Base-by-base conservation (phyloP, 306 rosid species). In the Prunus mira region DNA sequence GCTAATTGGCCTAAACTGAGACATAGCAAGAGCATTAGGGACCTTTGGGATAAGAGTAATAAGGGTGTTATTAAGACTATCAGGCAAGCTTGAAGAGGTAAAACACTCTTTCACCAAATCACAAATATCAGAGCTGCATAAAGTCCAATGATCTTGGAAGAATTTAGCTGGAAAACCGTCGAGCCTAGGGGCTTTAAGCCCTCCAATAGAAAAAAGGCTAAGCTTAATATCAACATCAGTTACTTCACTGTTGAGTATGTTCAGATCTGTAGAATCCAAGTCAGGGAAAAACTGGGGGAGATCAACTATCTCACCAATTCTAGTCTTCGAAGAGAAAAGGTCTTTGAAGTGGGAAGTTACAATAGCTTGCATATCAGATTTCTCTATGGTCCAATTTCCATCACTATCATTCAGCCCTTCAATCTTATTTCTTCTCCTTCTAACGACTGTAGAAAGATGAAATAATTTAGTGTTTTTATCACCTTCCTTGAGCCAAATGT, bases 281-380 rank as follows among this genome's bases (percentile, higher is more conserved):
- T 1, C 1, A 0, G 3, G 65, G 8, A 60, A 60, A 0, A 24
- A 5, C 0, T 60, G 9, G 0, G 34, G 65, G 0, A 30, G 32
- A 30, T 3, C 32, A 30, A 30, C 4, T 5, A 30, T 3, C 32
- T 30, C 32, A 30, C 32, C 32, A 30, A 30, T 30, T 3, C 32
- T 30, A 30, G 32, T 30, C 5, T 4, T 30, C 32, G 5, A 30
- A 30, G 5, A 30, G 32, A 30, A 30, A 30, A 30, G 32, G 32
- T 30, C 15, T 3, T 3, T n/a, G 27, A 56, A 56, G 3, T 56
- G 10, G 0, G 20, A 10, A 12, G 12, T 12, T 3, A 56, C 27
- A 20, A 56, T 3, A 2, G 13, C 9, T 13, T 56, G 3, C 14
- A 60, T 0, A 4, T 2, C 6, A 6, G 12, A 17, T 25, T 60